These are phyloP conservation scores for Abelmoschus esculentus DNA, from an alignment of 345 rosid species.

Conservation along the genomic window DNA sequence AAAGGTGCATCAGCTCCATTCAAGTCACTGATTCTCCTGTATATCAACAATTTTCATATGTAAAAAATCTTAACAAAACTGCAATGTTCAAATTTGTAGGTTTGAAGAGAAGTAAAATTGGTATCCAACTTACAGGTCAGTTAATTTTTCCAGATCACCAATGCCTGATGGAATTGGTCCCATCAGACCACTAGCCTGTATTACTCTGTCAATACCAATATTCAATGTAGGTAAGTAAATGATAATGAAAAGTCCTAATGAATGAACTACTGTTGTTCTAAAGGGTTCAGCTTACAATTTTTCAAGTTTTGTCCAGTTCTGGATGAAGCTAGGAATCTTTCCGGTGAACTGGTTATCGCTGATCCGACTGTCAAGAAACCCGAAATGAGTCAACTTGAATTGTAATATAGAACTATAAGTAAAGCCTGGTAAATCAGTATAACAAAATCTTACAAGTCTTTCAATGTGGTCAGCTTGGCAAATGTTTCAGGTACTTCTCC, in stretches of 20 bases:
- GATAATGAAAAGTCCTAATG: constrained; percentile 21
- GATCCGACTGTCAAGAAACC: constrained; percentile 27
- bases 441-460: constrained; percentile 31
- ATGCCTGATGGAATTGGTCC: constrained; percentile 2
- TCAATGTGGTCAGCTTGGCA: constrained; percentile 27
- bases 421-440: not conserved
- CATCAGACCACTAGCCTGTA: not conserved
- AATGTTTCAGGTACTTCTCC: constrained; percentile 45
- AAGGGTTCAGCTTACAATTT: not conserved
- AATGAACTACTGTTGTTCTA: not conserved
- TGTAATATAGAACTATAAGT: not conserved
- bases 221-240: too few species aligned
- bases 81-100: not conserved
- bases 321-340: constrained; percentile 38
- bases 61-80: not conserved
- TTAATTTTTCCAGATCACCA: not conserved
- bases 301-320: constrained; percentile 34
- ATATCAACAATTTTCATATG: not conserved
- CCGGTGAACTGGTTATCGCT: constrained; percentile 46
- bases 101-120: not conserved
- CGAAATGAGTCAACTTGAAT: not conserved
- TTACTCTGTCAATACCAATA: not conserved
- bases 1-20: constrained; percentile 26
- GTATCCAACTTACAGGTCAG: constrained; percentile 30
- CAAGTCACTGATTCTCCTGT: constrained; percentile 31